These are phyloP conservation scores for Metschnikowia koreensis DNA, from an alignment of 805 yeast genomes.

Conservation along the genomic window DNA sequence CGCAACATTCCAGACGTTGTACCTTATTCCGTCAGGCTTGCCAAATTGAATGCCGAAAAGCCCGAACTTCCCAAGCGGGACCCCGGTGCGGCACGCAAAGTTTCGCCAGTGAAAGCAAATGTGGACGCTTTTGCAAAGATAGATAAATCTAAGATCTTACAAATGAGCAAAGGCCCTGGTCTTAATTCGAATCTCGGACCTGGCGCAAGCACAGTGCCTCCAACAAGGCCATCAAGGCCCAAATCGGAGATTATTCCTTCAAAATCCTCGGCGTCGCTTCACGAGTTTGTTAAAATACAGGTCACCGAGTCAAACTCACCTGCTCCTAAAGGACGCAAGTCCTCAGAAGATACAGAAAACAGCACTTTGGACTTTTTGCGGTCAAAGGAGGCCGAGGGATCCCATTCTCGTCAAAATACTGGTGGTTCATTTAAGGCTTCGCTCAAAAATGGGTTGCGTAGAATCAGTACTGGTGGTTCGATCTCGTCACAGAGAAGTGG, in stretches of 20 bases:
- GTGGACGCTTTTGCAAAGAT: slow-evolving; percentile 44
- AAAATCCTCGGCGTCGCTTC: slow-evolving; percentile 18
- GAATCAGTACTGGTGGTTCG: slow-evolving; percentile 40
- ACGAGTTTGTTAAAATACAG: slow-evolving; percentile 34
- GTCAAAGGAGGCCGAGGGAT: slow-evolving; percentile 28
- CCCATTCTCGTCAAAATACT: slow-evolving; percentile 29
- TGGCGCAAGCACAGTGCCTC: background rate
- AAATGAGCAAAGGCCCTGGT: slow-evolving; percentile 4
- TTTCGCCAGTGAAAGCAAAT: background rate
- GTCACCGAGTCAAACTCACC: slow-evolving; percentile 27
- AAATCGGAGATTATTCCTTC: slow-evolving; percentile 14
- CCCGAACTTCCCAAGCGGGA: slow-evolving; percentile 3
- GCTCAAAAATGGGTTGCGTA: slow-evolving; percentile 34
- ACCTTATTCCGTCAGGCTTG: slow-evolving; percentile 33
- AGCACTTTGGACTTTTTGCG: slow-evolving; percentile 39
- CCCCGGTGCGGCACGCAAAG: background rate
- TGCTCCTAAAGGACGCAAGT: slow-evolving; percentile 14
- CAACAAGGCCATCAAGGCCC: slow-evolving; percentile 6
- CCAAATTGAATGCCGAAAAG: background rate
- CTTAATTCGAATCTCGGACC: too few relatives aligned
- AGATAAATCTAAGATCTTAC: slow-evolving; percentile 37
- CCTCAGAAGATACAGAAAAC: slow-evolving; percentile 19
- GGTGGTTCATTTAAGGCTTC: slow-evolving; percentile 40
- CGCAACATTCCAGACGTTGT: slow-evolving; percentile 42
- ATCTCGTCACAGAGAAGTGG: slow-evolving; percentile 18